phyloP scores from a whole-genome alignment of 192 early-diverging fungal genomes.

The Mortierella claussenii region DNA sequence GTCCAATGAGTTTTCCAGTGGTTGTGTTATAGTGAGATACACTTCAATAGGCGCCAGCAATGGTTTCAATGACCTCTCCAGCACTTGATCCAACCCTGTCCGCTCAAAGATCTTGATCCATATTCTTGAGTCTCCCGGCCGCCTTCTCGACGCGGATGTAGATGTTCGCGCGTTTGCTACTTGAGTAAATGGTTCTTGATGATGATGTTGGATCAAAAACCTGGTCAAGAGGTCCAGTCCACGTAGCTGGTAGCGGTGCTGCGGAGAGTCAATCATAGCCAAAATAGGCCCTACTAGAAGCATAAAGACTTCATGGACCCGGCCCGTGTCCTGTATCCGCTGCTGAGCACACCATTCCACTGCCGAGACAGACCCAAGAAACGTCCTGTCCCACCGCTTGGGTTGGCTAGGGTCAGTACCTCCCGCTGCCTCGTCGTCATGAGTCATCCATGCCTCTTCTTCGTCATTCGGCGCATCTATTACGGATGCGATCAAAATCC shows the following conservation, averaged over 20 bases:
- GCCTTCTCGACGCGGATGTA: not conserved
- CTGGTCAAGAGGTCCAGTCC: constrained; percentile 31
- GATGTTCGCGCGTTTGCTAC: not conserved
- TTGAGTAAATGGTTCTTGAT: not conserved
- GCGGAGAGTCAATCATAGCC: constrained; percentile 20
- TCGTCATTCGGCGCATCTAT: constrained; percentile 38
- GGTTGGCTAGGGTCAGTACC: not conserved
- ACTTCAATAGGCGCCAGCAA: constrained; percentile 21
- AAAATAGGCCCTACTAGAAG: constrained; percentile 25
- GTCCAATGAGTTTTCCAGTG: not conserved
- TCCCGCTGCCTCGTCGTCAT: not conserved
- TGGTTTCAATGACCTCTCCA: constrained; percentile 17
- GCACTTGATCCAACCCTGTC: constrained; percentile 43
- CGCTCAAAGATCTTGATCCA: constrained; percentile 50
- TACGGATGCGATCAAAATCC: constrained; percentile 28
- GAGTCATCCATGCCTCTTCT: constrained; percentile 9
- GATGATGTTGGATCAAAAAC: constrained; percentile 24
- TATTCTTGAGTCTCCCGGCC: constrained; percentile 16
- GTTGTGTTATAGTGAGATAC: not conserved
- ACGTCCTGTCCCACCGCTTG: constrained; percentile 24
- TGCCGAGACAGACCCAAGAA: constrained; percentile 25
- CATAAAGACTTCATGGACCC: constrained; percentile 44
- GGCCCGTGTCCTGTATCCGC: constrained; percentile 25
- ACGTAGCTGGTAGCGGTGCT: constrained; percentile 13
- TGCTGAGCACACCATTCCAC: constrained; percentile 47